These are phyloP conservation scores for Stachybotrys chlorohalonatus DNA, from an alignment of 2,329 filamentous ascomycete genomes.

Conservation along the genomic window DNA sequence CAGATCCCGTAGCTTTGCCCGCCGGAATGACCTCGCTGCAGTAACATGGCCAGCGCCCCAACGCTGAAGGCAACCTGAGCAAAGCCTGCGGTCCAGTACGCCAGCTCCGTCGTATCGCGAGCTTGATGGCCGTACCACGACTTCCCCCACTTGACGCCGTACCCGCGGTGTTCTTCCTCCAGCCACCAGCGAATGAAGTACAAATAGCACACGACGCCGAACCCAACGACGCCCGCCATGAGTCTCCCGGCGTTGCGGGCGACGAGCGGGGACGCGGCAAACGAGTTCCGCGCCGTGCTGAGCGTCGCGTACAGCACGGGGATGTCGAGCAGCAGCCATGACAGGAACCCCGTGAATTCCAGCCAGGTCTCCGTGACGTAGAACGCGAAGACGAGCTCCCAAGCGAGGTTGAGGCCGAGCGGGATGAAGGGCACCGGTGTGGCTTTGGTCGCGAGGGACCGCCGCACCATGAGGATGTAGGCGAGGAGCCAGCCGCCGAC, in stretches of 20 bases:
- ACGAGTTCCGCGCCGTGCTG: slow-evolving; percentile 33
- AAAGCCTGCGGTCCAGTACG: slow-evolving; percentile 37
- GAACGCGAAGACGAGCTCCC: slow-evolving; percentile 41
- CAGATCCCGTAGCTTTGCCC: slow-evolving; percentile 39
- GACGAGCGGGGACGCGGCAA: slow-evolving; percentile 29
- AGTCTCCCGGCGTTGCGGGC: slow-evolving; percentile 29
- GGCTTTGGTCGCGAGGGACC: slow-evolving; percentile 34
- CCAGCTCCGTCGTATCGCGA: slow-evolving; percentile 39
- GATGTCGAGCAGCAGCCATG: slow-evolving; percentile 41
- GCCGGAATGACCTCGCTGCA: slow-evolving; percentile 36
- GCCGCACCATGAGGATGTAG: slow-evolving; percentile 38
- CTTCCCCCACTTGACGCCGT: slow-evolving; percentile 35
- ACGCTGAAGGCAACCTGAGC: slow-evolving; percentile 32
- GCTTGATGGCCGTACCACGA: slow-evolving; percentile 29
- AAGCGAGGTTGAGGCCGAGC: slow-evolving; percentile 39
- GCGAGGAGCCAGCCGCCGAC: slow-evolving; percentile 29
- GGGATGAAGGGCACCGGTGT: slow-evolving; percentile 41
- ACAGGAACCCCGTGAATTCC: slow-evolving; percentile 32
- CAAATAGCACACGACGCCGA: slow-evolving; percentile 28
- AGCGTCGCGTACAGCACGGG: slow-evolving; percentile 36
- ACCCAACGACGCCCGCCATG: slow-evolving; percentile 22
- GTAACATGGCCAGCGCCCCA: slow-evolving; percentile 31
- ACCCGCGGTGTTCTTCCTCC: slow-evolving; percentile 26
- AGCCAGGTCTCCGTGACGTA: slow-evolving; percentile 33
- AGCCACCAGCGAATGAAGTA: slow-evolving; percentile 40